Evolutionary conservation across 192 early-diverging fungal species (phyloP), one percentile per base, ranked within the genome.

Genomic region (Umbelopsis isabellina): DNA sequence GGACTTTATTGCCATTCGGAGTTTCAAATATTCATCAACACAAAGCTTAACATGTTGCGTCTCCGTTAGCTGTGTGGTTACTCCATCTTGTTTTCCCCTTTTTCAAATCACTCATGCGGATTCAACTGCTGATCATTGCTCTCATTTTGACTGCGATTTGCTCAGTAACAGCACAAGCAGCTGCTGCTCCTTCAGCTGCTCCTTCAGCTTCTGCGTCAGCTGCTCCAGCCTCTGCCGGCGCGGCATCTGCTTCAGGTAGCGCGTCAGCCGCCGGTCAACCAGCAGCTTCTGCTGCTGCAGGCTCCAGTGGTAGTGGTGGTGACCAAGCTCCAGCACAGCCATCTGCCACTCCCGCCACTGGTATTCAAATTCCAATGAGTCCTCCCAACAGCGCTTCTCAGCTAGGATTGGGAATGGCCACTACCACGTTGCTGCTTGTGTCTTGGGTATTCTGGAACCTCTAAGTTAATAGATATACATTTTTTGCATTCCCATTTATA

Each of bases 311-410:
- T 16, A 22, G 30, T 4, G 55, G 16, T 61, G 27, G 33, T 11
- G 22, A 52, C 2, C 55, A 61, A 61, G 27, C 55, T 3, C 55
- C 55, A 61, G 18, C 13, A 12, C 55, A 61, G 33, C 55, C 55
- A 3, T 61, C 55, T 2, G 55, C 55, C n/a, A 61, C 55, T 18
- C 55, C 55, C 1, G 55, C 55, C 18, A 35, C 15, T 4, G 55
- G 55, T 35, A 61, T 61, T 16, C 55, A 61, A 25, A 61, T 61
- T 3, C 55, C 55, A 30, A 61, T 61, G 27, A 61, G 37, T 33
- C 55, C 55, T 13, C 55, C 55, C 11, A 61, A 61, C 30, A 61
- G 55, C 27, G 55, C 55, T 33, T 16, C 27, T 33, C 55, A 35
- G 11, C 27, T 61, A 12, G 55, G 27, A 0, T 35, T 30, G 2